These are phyloP conservation scores for Globisporangium acanthophoron DNA, from an alignment of 352 stramenopile species.

Conservation along the genomic window DNA sequence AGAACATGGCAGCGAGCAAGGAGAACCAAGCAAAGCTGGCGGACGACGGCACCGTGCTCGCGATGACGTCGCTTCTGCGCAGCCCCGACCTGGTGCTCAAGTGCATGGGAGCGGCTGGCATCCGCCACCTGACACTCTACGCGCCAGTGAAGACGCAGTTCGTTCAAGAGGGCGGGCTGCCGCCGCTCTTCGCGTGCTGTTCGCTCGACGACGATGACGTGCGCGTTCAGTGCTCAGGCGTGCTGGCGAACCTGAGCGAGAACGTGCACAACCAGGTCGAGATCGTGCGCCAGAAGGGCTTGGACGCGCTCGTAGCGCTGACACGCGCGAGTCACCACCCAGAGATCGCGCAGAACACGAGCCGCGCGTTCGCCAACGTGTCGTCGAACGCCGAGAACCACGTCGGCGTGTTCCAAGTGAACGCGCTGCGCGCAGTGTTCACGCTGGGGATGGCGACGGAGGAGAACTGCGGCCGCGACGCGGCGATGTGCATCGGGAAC, in stretches of 20 bases:
- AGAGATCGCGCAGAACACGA: constrained; percentile 86
- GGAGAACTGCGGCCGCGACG: constrained; percentile 88
- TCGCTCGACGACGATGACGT: constrained; percentile 69
- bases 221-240: constrained; percentile 83
- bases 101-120: constrained; percentile 81
- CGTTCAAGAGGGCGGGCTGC: constrained; percentile 59
- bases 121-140: constrained; percentile 88
- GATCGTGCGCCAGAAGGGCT: constrained; percentile 75
- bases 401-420: constrained; percentile 74
- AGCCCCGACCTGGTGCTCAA: constrained; percentile 77
- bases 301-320: constrained; percentile 64
- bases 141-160: constrained; percentile 60
- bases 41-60: constrained; percentile 81
- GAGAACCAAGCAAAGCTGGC: constrained; percentile 88
- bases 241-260: constrained; percentile 90
- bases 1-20: constrained; percentile 87
- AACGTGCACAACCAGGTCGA: constrained; percentile 88
- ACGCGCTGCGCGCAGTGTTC: constrained; percentile 79
- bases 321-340: constrained; percentile 50
- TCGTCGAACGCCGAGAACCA: constrained; percentile 92
- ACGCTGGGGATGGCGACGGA: constrained; percentile 62
- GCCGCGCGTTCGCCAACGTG: constrained; percentile 87
- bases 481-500: constrained; percentile 92
- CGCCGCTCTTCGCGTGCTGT: constrained; percentile 61
- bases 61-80: constrained; percentile 79